A percentile compares a stretch with the other conserved stretches of the same genome.
These are phyloP conservation scores for Penicillium sp. DNA, from an alignment of 2,329 filamentous ascomycete species.

Conservation along the genomic window DNA sequence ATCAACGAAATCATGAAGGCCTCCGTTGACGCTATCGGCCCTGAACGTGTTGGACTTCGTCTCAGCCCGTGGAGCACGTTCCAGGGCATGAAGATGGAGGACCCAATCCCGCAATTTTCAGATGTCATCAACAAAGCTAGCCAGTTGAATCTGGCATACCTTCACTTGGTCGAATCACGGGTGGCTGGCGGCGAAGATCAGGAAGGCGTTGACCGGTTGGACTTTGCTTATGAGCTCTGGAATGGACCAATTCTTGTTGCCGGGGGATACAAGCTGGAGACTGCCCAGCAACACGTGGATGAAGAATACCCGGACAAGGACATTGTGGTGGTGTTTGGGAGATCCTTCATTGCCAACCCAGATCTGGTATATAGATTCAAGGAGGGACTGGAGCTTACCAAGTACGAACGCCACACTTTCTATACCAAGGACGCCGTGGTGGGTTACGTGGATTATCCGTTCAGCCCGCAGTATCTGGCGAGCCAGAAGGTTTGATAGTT, in stretches of 20 bases:
- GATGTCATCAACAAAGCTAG: slow-evolving; percentile 4
- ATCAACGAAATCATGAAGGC: slow-evolving; percentile 46
- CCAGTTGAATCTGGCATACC: slow-evolving; percentile 2
- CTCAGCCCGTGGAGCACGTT: slow-evolving; percentile 37
- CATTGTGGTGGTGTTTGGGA: slow-evolving; percentile 32
- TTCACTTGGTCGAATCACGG: slow-evolving; percentile 12
- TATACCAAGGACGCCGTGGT: slow-evolving; percentile 13
- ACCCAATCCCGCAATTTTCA: slow-evolving; percentile 9
- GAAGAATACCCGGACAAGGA: slow-evolving; percentile 14
- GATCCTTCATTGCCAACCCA: slow-evolving; percentile 23
- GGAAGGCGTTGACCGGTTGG: not conserved
- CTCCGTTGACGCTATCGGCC: slow-evolving; percentile 39
- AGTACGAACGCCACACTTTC: slow-evolving; percentile 19
- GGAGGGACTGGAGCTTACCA: slow-evolving; percentile 16
- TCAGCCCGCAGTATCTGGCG: slow-evolving; percentile 26
- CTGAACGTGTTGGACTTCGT: slow-evolving; percentile 39
- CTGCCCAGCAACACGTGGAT: slow-evolving; percentile 32
- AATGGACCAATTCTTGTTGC: slow-evolving; percentile 44
- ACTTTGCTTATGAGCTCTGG: slow-evolving; percentile 9
- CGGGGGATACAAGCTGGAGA: slow-evolving; percentile 40
- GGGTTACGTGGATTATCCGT: slow-evolving; percentile 30
- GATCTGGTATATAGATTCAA: slow-evolving; percentile 21
- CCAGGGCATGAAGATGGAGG: slow-evolving; percentile 41
- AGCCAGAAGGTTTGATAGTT: too few relatives aligned
- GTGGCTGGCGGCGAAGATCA: not conserved